A percentile compares a stretch with the other conserved stretches of the same genome.
Conservation (phyloP, 345 rosid species). For the Lenwebbia sp. region DNA sequence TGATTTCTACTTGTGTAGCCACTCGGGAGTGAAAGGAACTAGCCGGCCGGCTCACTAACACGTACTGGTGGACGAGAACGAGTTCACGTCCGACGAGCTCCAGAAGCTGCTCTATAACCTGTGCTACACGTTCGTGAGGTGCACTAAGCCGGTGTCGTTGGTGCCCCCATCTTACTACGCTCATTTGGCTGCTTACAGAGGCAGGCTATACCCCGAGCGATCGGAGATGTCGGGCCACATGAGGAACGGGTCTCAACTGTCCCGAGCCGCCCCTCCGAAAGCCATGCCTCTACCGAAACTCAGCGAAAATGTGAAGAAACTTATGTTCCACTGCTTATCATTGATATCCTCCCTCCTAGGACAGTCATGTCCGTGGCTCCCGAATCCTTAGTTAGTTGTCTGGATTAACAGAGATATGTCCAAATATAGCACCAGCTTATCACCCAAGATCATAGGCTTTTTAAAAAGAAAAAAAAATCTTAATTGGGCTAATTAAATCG, state of each 20-base stretch:
- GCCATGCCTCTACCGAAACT: slow-evolving; percentile 68
- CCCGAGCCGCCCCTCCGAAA: slow-evolving; percentile 69
- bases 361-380: not conserved
- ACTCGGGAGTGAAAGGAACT: slow-evolving; percentile 87
- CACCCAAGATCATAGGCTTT: not conserved
- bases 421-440: not conserved
- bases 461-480: too few species aligned
- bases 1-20: slow-evolving; percentile 91
- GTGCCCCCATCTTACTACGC: slow-evolving; percentile 91
- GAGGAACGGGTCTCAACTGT: slow-evolving; percentile 31
- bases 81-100: slow-evolving; percentile 83
- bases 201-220: slow-evolving; percentile 80
- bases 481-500: not conserved
- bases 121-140: slow-evolving; percentile 83
- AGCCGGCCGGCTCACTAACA: slow-evolving; percentile 94
- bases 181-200: slow-evolving; percentile 92
- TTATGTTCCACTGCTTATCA: slow-evolving; percentile 86
- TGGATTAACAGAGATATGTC: not conserved
- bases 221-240: slow-evolving; percentile 22
- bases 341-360: not conserved
- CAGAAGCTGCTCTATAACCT: slow-evolving; percentile 79
- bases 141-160: slow-evolving; percentile 83
- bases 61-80: slow-evolving; percentile 72
- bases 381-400: not conserved
- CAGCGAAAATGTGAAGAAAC: slow-evolving; percentile 76